Base-by-base conservation (phyloP, 2,329 filamentous ascomycete genomes). In the Cladorrhinum sp. region DNA sequence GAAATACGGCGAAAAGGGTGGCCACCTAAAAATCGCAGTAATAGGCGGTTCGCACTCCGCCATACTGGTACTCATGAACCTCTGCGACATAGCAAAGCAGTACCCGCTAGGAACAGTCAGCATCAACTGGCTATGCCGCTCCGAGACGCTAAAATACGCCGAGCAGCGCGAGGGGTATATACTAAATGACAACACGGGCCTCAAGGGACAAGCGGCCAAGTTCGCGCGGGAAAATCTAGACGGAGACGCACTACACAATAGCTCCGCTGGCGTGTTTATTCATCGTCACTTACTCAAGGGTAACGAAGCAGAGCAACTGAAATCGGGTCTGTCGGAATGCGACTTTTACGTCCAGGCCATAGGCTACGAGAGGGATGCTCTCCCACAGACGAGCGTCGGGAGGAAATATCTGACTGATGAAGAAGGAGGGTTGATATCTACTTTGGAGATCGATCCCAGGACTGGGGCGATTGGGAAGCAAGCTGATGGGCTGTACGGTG, bases 51-150 rank as follows among this genome's bases (percentile, higher is more conserved):
- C 63, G 10, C 63, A 65, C 57, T 58, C 58, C 6, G 66, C 66
- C n/a, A 61, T 66, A n/a, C 49, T 65, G 5, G 59, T 61, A 16
- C 63, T 67, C 53, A 58, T 58, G 25, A 65, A 65, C 51, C 59
- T 67, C 13, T 54, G 56, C 45, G 8, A 32, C 7, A 52, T 67
- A 2, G 58, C 58, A 12, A 29, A 38, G 27, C 9, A 32, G 13
- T 38, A 57, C 12, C 58, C 61, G 62, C 49, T 18, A 45, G 8
- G n/a, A n/a, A n/a, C n/a, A n/a, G 50, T 67, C 6, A 27, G 53
- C 23, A 59, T 66, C 55, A 50, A 41, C 3, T 66, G 66, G 63
- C 56, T 65, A 45, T 55, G 64, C 16, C 56, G 61, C 7, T 54
- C 36, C 7, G 50, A 38, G 5, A n/a, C 51, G 7, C 48, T 66